phyloP scores from a whole-genome alignment of 805 yeast species.

The Wickerhamiella azyma region DNA sequence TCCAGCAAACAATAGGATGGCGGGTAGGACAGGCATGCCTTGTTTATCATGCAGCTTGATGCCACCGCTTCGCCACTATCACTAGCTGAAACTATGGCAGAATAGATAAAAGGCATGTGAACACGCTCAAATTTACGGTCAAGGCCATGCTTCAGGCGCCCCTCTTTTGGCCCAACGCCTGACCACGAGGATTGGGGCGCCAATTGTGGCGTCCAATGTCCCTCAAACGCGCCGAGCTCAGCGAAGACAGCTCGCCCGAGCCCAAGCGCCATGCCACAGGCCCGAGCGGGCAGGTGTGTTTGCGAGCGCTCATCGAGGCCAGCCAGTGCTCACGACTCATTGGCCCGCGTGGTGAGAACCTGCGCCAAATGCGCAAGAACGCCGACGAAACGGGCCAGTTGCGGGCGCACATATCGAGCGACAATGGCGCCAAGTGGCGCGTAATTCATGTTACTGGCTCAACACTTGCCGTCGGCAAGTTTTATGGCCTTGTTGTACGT shows the following conservation, averaged over 20 bases:
- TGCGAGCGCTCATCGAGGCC: conserved; percentile 6
- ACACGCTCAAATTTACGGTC: no score
- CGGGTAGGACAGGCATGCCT: no score
- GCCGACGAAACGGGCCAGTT: conserved; percentile 9
- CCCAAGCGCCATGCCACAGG: not conserved
- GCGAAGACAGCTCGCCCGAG: not conserved
- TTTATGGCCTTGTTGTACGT: conserved; percentile 61
- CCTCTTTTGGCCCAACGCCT: no score
- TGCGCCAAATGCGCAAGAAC: conserved; percentile 10
- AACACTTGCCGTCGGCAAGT: conserved; percentile 66
- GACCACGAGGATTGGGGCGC: no score
- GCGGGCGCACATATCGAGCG: conserved; percentile 23
- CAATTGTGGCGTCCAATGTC: not conserved
- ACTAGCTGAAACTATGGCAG: no score
- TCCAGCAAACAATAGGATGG: no score
- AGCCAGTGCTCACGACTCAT: conserved; percentile 10
- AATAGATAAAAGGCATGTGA: no score
- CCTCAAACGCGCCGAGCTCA: not conserved
- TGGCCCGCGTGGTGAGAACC: conserved; percentile 15
- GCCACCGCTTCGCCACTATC: no score
- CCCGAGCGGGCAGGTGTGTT: not conserved
- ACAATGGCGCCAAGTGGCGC: conserved; percentile 51
- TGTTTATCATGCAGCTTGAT: no score
- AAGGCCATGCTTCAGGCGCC: no score
- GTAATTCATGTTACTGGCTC: conserved; percentile 62